Conservation (phyloP, 805 yeast genomes). For the Spathaspora hagerdaliae region DNA sequence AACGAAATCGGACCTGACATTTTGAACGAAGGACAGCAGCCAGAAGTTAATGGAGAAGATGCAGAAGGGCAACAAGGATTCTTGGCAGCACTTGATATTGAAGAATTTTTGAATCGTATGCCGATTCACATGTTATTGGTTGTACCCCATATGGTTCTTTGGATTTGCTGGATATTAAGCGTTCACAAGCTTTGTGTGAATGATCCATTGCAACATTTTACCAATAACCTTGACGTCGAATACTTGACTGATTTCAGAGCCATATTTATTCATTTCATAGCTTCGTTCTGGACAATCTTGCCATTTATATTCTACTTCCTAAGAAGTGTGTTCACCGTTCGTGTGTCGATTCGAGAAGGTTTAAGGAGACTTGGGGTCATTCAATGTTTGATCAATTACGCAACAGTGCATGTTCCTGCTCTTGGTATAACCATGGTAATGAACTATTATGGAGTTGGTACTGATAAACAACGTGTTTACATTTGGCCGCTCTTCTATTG, state of each 20-base stretch:
- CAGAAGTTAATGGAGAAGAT: not conserved
- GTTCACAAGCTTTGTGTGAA: constrained; percentile 20
- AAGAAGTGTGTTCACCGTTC: constrained; percentile 9
- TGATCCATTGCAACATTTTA: constrained; percentile 12
- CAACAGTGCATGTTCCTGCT: constrained; percentile 11
- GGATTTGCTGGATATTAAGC: constrained; percentile 16
- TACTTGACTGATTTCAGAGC: constrained; percentile 1
- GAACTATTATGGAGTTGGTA: not conserved
- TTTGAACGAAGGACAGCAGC: not conserved
- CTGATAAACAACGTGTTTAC: constrained; percentile 1
- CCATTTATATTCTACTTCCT: constrained; percentile 10
- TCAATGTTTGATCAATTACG: constrained; percentile 11
- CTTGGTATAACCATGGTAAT: not conserved
- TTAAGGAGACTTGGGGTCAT: constrained; percentile 9
- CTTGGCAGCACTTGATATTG: constrained; percentile 1
- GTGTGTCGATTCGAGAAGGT: not conserved
- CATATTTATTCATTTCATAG: constrained; percentile 12
- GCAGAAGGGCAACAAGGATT: not conserved
- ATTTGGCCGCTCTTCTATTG: constrained; percentile 10
- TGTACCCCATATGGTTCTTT: constrained; percentile 6
- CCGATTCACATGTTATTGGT: constrained; percentile 1
- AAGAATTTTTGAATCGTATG: constrained; percentile 1
- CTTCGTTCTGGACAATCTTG: constrained; percentile 17
- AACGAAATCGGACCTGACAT: constrained; percentile 9
- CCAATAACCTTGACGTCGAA: not conserved